phyloP scores from a whole-genome alignment of 257 asterid species.

The Paulownia fortunei region DNA sequence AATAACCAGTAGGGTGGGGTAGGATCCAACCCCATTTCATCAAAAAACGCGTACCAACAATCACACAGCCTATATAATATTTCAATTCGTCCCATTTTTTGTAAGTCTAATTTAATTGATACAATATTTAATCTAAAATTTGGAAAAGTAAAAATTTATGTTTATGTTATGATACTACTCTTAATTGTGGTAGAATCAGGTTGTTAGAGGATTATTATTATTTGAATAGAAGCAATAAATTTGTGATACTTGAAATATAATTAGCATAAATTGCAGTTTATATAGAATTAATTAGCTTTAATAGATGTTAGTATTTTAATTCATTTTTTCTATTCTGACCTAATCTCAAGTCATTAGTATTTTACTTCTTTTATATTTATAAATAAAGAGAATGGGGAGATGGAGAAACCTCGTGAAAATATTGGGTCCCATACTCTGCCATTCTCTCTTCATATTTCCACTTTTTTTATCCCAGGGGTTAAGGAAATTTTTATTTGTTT shows the following conservation, averaged over 20 bases:
- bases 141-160: background rate
- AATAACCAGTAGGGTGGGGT: conserved; percentile 4
- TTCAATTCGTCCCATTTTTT: background rate
- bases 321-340: conserved; percentile 21
- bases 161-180: background rate
- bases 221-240: too few species aligned
- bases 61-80: background rate
- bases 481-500: conserved; percentile 16
- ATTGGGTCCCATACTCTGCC: conserved; percentile 24
- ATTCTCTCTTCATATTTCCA: conserved; percentile 25
- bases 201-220: too few species aligned
- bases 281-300: conserved; percentile 9
- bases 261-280: conserved; percentile 1
- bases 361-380: background rate
- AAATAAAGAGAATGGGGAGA: conserved; percentile 23
- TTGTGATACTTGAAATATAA: too few species aligned
- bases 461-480: conserved; percentile 7
- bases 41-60: conserved; percentile 40
- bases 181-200: background rate
- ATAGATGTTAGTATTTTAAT: background rate
- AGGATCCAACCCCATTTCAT: conserved; percentile 21
- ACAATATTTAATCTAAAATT: background rate
- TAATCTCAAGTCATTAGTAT: conserved; percentile 24
- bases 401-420: conserved; percentile 35
- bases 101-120: background rate